These are phyloP conservation scores for Fomitiporia mediterranea DNA, from an alignment of 1,284 basidiomycete species.

Conservation along the genomic window DNA sequence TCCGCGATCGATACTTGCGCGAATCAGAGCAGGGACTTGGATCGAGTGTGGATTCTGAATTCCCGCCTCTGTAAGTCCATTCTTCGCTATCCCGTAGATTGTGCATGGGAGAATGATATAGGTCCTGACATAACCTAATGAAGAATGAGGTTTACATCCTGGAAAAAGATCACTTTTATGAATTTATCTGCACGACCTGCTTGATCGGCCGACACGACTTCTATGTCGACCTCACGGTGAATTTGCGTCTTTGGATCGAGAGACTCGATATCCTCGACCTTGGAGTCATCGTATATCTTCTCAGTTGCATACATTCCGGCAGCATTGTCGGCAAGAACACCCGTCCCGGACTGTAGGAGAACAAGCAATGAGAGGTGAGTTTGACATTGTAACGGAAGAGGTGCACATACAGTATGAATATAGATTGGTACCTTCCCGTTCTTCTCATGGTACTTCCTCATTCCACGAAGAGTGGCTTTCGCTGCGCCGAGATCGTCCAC, in stretches of 20 bases:
- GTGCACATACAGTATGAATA: conserved; percentile 50
- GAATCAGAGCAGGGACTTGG: conserved; percentile 38
- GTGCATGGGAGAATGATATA: conserved; percentile 44
- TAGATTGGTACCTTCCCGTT: conserved; percentile 41
- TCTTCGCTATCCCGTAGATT: conserved; percentile 40
- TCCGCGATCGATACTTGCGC: conserved; percentile 34
- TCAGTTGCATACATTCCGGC: conserved; percentile 30
- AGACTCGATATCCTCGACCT: conserved; percentile 35
- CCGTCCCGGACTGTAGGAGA: conserved; percentile 35
- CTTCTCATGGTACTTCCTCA: conserved; percentile 38
- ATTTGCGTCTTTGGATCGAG: conserved; percentile 29
- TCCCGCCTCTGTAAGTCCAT: conserved; percentile 37
- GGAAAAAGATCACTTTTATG: neutral
- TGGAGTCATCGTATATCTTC: conserved; percentile 35
- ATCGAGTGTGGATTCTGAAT: conserved; percentile 40
- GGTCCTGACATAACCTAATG: conserved; percentile 38
- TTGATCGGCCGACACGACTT: conserved; percentile 33
- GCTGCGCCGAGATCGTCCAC: conserved; percentile 21
- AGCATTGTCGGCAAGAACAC: conserved; percentile 35
- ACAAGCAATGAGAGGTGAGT: neutral
- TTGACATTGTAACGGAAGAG: conserved; percentile 12
- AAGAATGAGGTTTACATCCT: no score
- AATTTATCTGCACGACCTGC: conserved; percentile 26
- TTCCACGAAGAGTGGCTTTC: conserved; percentile 40
- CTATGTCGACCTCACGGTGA: conserved; percentile 38